These are phyloP conservation scores for Saccharum hybrid DNA, from an alignment of 202 grass and related monocot species.

Conservation along the genomic window DNA sequence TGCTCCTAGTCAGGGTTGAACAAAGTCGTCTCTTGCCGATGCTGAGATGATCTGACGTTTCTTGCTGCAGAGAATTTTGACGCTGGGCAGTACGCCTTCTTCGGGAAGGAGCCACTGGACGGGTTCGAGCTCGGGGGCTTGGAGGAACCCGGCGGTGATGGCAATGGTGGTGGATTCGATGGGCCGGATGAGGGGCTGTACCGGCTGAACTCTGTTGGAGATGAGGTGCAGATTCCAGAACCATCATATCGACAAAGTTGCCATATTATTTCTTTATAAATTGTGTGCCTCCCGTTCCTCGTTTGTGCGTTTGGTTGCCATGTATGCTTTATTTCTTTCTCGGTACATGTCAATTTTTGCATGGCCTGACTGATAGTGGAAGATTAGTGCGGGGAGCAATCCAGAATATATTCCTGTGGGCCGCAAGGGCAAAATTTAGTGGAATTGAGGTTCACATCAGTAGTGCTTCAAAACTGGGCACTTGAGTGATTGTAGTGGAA, in stretches of 20 bases:
- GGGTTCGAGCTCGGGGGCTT: slow-evolving; percentile 74
- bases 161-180: slow-evolving; percentile 57
- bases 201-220: slow-evolving; percentile 62
- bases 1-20: not conserved
- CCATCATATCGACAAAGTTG: not conserved
- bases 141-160: slow-evolving; percentile 51
- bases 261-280: slow-evolving; percentile 30
- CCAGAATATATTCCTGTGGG: slow-evolving; percentile 50
- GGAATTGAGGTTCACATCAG: slow-evolving; percentile 23
- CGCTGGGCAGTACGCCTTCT: slow-evolving; percentile 85
- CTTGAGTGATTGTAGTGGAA: slow-evolving; percentile 1
- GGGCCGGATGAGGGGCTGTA: slow-evolving; percentile 56
- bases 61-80: slow-evolving; percentile 79
- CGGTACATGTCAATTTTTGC: slow-evolving; percentile 22
- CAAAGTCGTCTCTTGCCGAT: not conserved
- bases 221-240: slow-evolving; percentile 63
- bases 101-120: slow-evolving; percentile 69
- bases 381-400: slow-evolving; percentile 40
- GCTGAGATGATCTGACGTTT: slow-evolving; percentile 36
- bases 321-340: slow-evolving; percentile 40
- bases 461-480: slow-evolving; percentile 3
- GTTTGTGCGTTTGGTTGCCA: slow-evolving; percentile 31
- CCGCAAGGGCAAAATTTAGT: slow-evolving; percentile 20
- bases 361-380: slow-evolving; percentile 42
- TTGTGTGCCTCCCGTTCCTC: not conserved